Base-by-base conservation (phyloP, 2,329 filamentous ascomycete genomes). In the Exserohilum rostratum region DNA sequence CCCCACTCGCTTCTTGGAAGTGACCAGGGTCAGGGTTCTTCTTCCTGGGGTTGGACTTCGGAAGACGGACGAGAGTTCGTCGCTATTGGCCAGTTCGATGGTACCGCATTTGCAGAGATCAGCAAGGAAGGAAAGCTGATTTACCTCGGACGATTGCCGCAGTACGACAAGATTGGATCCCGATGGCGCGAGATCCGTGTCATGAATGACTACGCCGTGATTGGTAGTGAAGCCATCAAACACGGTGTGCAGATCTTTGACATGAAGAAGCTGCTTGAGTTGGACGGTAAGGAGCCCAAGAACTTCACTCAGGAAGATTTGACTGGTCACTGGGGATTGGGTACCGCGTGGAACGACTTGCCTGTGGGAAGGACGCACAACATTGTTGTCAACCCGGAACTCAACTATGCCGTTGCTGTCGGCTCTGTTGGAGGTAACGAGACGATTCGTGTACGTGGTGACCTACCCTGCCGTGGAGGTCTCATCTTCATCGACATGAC, bases 171-270 rank as follows among this genome's bases (percentile, higher is more conserved):
- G 12, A 68, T 76, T n/a, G 69, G 75, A 31, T 74, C 75, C 17
- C 77, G 77, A 35, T 83, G 82, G 81, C 73, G 80, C 44, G 81
- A 83, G 62, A 83, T 83, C 52, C 70, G 75, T 15, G 65, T 70
- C 6, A 67, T 73, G 51, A 70, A 71, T 27, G 67, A 77, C 48
- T 76, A 73, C 50, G 68, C 67, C 31, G 60, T 76, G 46, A 76
- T 78, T 46, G 76, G 75, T 2, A 63, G 57, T 4, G 68, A 72
- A 22, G 69, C 68, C 2, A 64, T 50, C 64, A 68, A 77, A 58
- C 82, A 85, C 66, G 80, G 81, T 29, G 77, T 87, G 34, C 84
- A 87, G 66, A 77, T 86, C 69, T 87, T 87, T 61, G 84, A 87
- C 69, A 79, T 86, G 80, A 78, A 75, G 57, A 85, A 79, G 53